Base-by-base conservation (phyloP, 1,139 yeast species). In the Candida sp. region DNA sequence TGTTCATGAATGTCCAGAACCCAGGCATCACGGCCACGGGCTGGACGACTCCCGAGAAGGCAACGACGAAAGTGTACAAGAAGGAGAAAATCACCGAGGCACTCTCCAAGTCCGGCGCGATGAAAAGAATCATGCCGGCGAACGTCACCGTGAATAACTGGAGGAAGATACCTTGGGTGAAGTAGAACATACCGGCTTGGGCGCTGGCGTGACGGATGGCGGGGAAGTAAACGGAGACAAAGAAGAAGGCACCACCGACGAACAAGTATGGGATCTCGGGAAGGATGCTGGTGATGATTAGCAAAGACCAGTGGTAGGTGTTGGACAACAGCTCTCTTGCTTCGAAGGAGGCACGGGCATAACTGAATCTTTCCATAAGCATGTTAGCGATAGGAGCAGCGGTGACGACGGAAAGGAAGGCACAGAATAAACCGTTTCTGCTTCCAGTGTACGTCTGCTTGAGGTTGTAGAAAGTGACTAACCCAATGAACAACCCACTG, bases 1-100 rank as follows among this genome's bases (percentile, higher is more conserved):
- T 81, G 71, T 85, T 83, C 90, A 88, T 86, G 50, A 69, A 69
- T 1, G 65, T 67, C 86, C 87, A 88, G 70, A 88, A 87, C 2
- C 85, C 84, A n/a, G 88, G 89, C 80, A 85, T 78, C 51, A 80
- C 70, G 3, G 60, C 51, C 23, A 68, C 70, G n/a, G 88, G 87
- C 62, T 84, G 89, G 48, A 83, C 80, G 53, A 85, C 86, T 64
- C 90, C 90, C 61, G 86, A 79, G 70, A 84, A 84, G 8, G 79
- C 72, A 50, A 85, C 73, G 68, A 83, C 69, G 54, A 85, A 80
- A 5, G 86, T 72, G 56, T 82, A 72, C 54, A 76, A 71, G 61
- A 83, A 71, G 52, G 84, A 81, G 49, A 78, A 73, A 43, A 85
- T 68, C 42, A 84, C 84, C 42, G 81, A 79, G 3, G 90, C 88